Conservation (phyloP, 2,329 filamentous ascomycete genomes). For the Magnaporthiopsis poae region DNA sequence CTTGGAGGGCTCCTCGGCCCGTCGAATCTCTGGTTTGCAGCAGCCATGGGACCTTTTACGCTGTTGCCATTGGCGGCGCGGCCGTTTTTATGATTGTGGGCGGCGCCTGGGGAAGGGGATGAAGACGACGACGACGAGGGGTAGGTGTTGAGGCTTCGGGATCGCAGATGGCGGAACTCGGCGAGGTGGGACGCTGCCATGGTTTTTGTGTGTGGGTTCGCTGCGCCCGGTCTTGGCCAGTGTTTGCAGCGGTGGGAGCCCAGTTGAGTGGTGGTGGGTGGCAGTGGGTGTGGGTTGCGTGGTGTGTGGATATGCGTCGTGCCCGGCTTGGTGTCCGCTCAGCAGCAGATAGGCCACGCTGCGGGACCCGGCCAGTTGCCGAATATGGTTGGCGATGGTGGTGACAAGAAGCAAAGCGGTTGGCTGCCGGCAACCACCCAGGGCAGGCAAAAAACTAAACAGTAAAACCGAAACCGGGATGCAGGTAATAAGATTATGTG, state of each 20-base stretch:
- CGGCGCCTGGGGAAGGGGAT: neutral
- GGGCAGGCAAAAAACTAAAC: neutral
- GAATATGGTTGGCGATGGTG: neutral
- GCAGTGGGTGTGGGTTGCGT: neutral
- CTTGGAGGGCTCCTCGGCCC: constrained; percentile 55
- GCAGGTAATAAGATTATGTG: neutral
- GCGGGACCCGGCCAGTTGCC: neutral
- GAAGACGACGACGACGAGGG: constrained; percentile 11
- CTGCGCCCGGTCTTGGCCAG: neutral
- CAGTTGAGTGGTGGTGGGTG: neutral
- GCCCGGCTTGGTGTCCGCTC: neutral
- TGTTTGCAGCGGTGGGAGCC: neutral
- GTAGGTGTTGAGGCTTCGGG: constrained; percentile 44
- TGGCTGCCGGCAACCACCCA: neutral
- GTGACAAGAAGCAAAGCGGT: neutral
- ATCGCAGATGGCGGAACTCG: constrained; percentile 39
- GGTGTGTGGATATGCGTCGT: neutral
- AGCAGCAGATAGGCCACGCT: neutral
- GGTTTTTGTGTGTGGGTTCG: constrained; percentile 7
- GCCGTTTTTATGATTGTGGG: constrained; percentile 22
- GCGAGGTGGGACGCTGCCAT: constrained; percentile 20
- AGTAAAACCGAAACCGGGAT: neutral
- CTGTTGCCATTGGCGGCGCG: constrained; percentile 18
- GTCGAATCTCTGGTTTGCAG: constrained; percentile 38
- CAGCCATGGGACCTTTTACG: constrained; percentile 26